Conservation (phyloP, 73 alveolate genomes). For the Paramecium octaurelia region DNA sequence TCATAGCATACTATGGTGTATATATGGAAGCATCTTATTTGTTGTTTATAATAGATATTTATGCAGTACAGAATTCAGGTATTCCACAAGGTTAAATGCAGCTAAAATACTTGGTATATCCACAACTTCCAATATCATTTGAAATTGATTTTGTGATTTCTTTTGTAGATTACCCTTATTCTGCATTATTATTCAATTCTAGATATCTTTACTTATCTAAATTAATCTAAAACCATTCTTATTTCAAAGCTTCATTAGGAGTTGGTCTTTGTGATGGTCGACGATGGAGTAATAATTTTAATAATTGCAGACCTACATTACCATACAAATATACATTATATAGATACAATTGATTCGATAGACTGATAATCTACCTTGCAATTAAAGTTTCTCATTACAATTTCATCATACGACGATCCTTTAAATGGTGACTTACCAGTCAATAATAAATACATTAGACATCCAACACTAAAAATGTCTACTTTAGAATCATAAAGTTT, state of each 20-base stretch:
- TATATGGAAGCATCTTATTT: neutral
- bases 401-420: conserved; percentile 49
- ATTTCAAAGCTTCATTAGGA: conserved; percentile 51
- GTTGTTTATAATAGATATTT: neutral
- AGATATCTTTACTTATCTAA: neutral
- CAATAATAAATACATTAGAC: conserved; percentile 65
- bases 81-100: neutral
- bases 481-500: conserved; percentile 61
- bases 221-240: conserved; percentile 55
- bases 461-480: conserved; percentile 72
- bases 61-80: neutral
- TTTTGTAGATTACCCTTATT: neutral
- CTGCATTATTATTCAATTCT: neutral
- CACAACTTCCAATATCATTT: neutral
- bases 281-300: conserved; percentile 5
- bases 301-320: neutral
- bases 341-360: neutral
- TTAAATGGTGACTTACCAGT: conserved; percentile 69
- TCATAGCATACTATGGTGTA: neutral
- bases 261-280: conserved; percentile 44
- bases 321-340: neutral
- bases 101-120: neutral
- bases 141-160: neutral
- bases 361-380: conserved; percentile 51
- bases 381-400: conserved; percentile 42